phyloP scores from a whole-genome alignment of 2,329 filamentous ascomycete species.

The Colletotrichum sp. region DNA sequence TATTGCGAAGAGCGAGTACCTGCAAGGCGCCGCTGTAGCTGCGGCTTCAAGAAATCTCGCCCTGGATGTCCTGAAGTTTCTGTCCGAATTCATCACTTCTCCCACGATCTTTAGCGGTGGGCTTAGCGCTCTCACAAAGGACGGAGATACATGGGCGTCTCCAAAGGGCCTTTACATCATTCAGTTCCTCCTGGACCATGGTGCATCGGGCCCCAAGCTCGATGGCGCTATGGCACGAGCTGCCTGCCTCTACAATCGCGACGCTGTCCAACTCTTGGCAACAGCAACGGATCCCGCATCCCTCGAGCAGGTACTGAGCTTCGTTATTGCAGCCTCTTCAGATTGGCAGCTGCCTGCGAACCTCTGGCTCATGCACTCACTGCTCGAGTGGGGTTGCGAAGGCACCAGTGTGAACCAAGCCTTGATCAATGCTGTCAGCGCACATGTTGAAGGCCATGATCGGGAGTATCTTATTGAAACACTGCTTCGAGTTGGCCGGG shows the following conservation, averaged over 20 bases:
- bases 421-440: background rate
- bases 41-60: background rate
- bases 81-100: background rate
- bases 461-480: background rate
- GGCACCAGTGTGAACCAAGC: background rate
- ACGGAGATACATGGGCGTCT: background rate
- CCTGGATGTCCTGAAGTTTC: background rate
- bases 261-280: background rate
- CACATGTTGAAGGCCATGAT: background rate
- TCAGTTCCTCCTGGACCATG: background rate
- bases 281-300: background rate
- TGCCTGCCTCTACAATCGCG: background rate
- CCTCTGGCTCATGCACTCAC: background rate
- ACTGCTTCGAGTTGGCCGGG: background rate
- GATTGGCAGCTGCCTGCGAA: background rate
- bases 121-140: background rate
- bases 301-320: background rate
- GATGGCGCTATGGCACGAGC: background rate
- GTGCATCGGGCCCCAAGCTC: background rate
- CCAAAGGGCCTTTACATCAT: background rate
- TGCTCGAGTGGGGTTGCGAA: background rate
- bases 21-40: background rate
- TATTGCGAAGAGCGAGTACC: background rate
- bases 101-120: background rate
- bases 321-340: background rate